A percentile compares a stretch with the other conserved stretches of the same genome.
phyloP scores from a whole-genome alignment of 164 flowering plant genomes.

The Vitis labrusca region DNA sequence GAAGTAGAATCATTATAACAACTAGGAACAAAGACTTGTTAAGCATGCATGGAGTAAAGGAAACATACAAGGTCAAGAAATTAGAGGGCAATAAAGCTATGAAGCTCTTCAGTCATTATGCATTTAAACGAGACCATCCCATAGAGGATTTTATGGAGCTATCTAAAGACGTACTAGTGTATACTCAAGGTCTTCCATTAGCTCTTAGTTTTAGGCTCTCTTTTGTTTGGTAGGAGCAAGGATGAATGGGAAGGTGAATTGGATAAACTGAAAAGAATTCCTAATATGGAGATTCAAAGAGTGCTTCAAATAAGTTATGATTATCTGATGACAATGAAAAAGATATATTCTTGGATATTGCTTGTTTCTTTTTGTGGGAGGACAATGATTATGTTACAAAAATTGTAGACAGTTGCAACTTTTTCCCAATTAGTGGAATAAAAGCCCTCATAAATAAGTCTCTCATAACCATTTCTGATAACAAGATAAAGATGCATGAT shows the following conservation, averaged over 20 bases:
- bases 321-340: not conserved
- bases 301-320: slow-evolving; percentile 4
- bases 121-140: slow-evolving; percentile 3
- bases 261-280: not conserved
- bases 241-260: slow-evolving; percentile 5
- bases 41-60: not conserved
- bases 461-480: no score
- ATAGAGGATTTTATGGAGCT: not conserved
- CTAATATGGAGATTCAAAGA: not conserved
- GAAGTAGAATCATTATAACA: slow-evolving; percentile 20
- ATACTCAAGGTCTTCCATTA: slow-evolving; percentile 8
- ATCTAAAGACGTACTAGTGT: not conserved
- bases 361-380: no score
- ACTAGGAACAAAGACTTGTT: slow-evolving; percentile 3
- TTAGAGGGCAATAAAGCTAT: slow-evolving; percentile 5
- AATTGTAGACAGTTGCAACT: no score
- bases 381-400: no score
- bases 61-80: not conserved
- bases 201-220: slow-evolving; percentile 11
- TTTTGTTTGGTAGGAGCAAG: not conserved
- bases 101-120: slow-evolving; percentile 8
- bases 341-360: not conserved
- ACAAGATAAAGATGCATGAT: no score
- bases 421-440: no score
- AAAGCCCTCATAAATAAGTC: no score